Base-by-base conservation (phyloP, 352 stramenopile species). In the Thraustochytrium striatum region DNA sequence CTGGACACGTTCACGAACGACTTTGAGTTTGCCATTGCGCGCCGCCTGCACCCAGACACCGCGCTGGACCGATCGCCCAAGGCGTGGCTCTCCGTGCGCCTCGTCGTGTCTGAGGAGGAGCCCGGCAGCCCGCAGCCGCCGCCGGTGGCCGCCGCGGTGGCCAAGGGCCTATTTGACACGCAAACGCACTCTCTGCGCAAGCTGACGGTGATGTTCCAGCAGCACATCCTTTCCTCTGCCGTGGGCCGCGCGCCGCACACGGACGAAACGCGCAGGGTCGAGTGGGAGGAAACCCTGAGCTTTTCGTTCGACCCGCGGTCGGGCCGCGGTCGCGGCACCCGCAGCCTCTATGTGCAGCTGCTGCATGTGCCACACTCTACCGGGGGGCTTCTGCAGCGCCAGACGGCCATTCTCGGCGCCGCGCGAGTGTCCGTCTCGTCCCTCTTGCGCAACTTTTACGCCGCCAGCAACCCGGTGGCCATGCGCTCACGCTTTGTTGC, bases 271-370 rank as follows among this genome's bases (percentile, higher is more conserved):
- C 8, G 16, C 19, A 69, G 58, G 21, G 38, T 78, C 16, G 16
- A 30, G 43, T 78, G 47, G 47, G 69, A 78, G 53, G 69, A 78
- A n/a, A 78, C 69, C 16, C 59, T 78, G 38, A 78, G 39, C 3
- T 78, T 78, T 30, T 33, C 36, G 25, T 69, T 69, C 30, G 33
- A 78, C 43, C 32, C n/a, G n/a, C n/a, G n/a, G n/a, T n/a, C n/a
- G n/a, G n/a, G n/a, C n/a, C n/a, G n/a, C n/a, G n/a, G n/a, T n/a
- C n/a, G n/a, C n/a, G n/a, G n/a, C n/a, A n/a, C 69, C 0, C 75
- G 73, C 16, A 69, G n/a, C 13, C 69, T 78, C 0, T 78, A 59
- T 43, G 13, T 78, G 1, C 69, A 78, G 69, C 47, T 50, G 30
- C 30, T 78, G 9, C 11, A 55, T 9, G 61, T 62, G 55, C 55